Evolutionary conservation across 768 basidiomycete species (phyloP).

Genomic region (Kwoniella sp.): DNA sequence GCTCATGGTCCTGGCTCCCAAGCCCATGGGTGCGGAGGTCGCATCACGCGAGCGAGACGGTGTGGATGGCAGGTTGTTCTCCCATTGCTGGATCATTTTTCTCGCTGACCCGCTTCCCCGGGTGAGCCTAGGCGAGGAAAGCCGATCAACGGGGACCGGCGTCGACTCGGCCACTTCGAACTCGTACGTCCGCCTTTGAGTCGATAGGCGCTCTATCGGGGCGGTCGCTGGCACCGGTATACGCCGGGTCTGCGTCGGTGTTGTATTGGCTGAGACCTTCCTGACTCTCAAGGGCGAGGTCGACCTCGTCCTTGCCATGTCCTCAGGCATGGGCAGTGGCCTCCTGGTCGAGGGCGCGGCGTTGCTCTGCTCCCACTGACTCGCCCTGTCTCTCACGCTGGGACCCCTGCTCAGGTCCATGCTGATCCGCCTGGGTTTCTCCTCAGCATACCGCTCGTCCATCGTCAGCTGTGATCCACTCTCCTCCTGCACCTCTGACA

Average conservation of each 20-base stretch:
- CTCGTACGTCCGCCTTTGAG: constrained; percentile 9
- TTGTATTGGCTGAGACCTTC: neutral
- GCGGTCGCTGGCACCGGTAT: constrained; percentile 32
- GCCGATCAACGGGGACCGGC: neutral
- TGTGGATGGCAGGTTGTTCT: constrained; percentile 15
- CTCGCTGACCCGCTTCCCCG: constrained; percentile 34
- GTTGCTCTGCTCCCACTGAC: constrained; percentile 22
- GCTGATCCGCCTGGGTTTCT: constrained; percentile 10
- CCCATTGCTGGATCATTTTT: constrained; percentile 44
- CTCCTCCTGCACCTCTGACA: constrained; percentile 2
- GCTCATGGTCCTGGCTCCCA: constrained; percentile 18
- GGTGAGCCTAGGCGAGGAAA: constrained; percentile 16
- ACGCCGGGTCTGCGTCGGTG: constrained; percentile 13
- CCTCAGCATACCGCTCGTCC: constrained; percentile 11
- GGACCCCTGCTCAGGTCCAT: constrained; percentile 18
- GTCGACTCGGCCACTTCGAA: neutral
- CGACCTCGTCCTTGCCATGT: constrained; percentile 15
- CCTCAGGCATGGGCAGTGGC: constrained; percentile 5
- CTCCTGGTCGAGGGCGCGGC: constrained; percentile 12
- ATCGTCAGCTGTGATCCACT: constrained; percentile 1
- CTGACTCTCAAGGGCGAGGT: constrained; percentile 34
- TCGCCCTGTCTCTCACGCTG: constrained; percentile 37
- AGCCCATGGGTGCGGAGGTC: constrained; percentile 1
- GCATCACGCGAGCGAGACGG: neutral
- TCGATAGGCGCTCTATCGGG: constrained; percentile 14